A percentile compares a stretch with the other conserved stretches of the same genome.
These are phyloP conservation scores for Talaromyces sp. DNA, from an alignment of 2,329 filamentous ascomycete genomes.

Conservation along the genomic window DNA sequence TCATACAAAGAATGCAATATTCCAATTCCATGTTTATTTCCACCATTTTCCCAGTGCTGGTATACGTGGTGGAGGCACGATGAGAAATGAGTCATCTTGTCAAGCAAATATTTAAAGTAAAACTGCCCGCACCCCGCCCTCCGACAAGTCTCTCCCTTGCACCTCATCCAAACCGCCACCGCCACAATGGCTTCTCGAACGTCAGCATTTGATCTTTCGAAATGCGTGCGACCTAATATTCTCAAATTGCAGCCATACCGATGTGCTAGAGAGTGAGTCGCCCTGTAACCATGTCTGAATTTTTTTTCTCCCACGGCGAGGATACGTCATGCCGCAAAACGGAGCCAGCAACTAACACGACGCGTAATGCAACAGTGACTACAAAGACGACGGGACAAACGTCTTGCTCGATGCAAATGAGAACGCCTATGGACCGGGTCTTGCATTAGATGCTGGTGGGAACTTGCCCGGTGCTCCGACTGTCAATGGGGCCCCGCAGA, in stretches of 20 bases:
- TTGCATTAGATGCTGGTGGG: conserved; percentile 50
- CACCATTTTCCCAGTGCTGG: too few species aligned
- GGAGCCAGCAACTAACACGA: neutral
- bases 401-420: conserved; percentile 97
- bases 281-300: neutral
- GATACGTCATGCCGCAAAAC: conserved; percentile 7
- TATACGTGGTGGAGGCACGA: neutral
- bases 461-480: conserved; percentile 42
- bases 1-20: too few species aligned
- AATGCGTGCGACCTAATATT: conserved; percentile 72
- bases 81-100: neutral
- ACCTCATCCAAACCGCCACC: neutral
- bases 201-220: conserved; percentile 65
- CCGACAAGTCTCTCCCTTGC: neutral
- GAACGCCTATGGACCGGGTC: conserved; percentile 85
- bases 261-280: conserved; percentile 71
- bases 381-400: conserved; percentile 96
- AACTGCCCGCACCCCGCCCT: neutral
- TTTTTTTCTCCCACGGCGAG: conserved; percentile 7
- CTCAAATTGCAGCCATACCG: conserved; percentile 71
- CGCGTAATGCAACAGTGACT: conserved; percentile 61
- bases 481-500: conserved; percentile 43
- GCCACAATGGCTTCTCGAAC: conserved; percentile 31
- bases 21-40: too few species aligned
- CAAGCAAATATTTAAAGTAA: neutral